Base-by-base conservation (phyloP, 2,329 filamentous ascomycete genomes). In the Penicillium frequentans region DNA sequence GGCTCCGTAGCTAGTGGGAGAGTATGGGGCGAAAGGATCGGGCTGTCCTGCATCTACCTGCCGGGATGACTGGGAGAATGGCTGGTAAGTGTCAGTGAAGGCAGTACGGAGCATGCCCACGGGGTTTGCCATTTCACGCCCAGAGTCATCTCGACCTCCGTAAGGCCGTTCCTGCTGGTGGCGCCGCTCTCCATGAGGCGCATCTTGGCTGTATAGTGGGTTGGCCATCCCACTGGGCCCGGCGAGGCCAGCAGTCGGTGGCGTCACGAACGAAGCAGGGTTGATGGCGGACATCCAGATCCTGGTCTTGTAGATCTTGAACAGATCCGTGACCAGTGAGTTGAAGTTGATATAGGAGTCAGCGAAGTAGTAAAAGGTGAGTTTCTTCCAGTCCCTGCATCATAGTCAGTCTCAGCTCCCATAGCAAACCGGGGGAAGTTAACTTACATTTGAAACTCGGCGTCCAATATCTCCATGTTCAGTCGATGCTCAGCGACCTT, bases 211-310 rank as follows among this genome's bases (percentile, higher is more conserved):
- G 55, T 69, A 86, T n/a, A 90, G 82, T 24, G 86, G 85, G 24
- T 86, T 87, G 9, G 86, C 85, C 64, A 89, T 82, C 27, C 84
- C 84, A 60, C 86, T 87, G 1, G 88, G 86, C 2, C 87, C 86
- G 70, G 88, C 87, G 23, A 92, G 79, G 26, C 89, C 89, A 49
- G 90, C 80, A 3, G 86, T 86, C 19, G 90, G 89, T 61, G 71
- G 70, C 1, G 87, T 93, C 24, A 90, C 90, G 74, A 98, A 97
- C 0, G 93, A 97, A 5, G 93, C 95, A 8, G 95, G 95, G 72
- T 99, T 99, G 75, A 99, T 96, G 4, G 95, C 95, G 5, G 93
- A 98, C 91, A 99, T 96, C 95, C 95, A 99, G 68, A 99, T 99
- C 66, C 96, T 87, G 23, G 93, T 96, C 81, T 99, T 99, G 83